Evolutionary conservation across 306 rosid species (phyloP), one percentile per base, ranked within the genome.

Genomic region (Parietaria judaica): DNA sequence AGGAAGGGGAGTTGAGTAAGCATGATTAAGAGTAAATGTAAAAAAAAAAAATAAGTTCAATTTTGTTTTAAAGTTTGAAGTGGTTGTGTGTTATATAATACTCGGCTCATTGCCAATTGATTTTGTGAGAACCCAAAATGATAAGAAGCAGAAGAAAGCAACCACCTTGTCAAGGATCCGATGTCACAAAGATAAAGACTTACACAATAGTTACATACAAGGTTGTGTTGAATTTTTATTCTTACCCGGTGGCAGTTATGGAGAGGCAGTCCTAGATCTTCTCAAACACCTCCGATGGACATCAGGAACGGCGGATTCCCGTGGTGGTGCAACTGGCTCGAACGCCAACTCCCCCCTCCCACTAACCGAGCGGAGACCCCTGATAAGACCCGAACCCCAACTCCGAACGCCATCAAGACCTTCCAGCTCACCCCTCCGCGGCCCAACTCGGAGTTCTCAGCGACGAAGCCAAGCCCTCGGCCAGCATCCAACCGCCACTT

Each of bases 271-370:
- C 95, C 98, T 56, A 88, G 80, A 70, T 72, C 95, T 67, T 71
- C 57, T 67, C 84, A 82, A 69, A 77, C 94, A 12, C 88, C 83
- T 10, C 45, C 66, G 61, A 61, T 82, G 31, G 90, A 86, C 36
- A 38, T 73, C 14, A 80, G 83, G 56, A 66, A 88, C 1, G 84
- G 86, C 0, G 92, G 86, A 70, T 86, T 79, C 38, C 96, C 95
- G 8, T 84, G 99, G 96, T 92, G 99, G 99, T 92, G 92, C 95
- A 92, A 86, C 76, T 92, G 99, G 99, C 67, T 92, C 76, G 99
- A 92, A 71, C 75, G 85, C n/a, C 95, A 88, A 62, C 43, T 72
- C 13, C 88, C 95, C 15, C 34, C 79, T 10, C 51, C 78, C 67
- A 43, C 62, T 13, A 78, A 66, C 69, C 78, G 88, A 14, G 78